phyloP scores from a whole-genome alignment of 805 yeast genomes.

The Maudiozyma pseudohumilis region DNA sequence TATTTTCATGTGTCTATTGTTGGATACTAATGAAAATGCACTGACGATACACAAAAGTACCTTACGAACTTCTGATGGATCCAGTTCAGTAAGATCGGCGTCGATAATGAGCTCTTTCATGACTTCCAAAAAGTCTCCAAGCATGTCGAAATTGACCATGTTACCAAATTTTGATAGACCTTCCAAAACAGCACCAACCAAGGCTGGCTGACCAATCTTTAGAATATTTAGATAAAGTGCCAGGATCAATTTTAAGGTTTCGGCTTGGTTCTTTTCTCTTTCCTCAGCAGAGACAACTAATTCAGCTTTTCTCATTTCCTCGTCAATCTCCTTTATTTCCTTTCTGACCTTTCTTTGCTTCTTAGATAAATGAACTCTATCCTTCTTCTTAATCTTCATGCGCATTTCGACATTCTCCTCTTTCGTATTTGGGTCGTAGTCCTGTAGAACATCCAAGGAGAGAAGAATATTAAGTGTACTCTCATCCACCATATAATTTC shows the following conservation, averaged over 20 bases:
- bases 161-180: conserved; percentile 87
- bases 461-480: conserved; percentile 64
- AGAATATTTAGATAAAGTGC: conserved; percentile 70
- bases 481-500: conserved; percentile 76
- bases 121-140: conserved; percentile 88
- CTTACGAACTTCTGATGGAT: conserved; percentile 51
- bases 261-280: conserved; percentile 76
- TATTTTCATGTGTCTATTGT: conserved; percentile 61
- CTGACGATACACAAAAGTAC: conserved; percentile 77
- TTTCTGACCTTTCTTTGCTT: conserved; percentile 80
- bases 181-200: conserved; percentile 83
- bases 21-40: conserved; percentile 75
- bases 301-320: conserved; percentile 82
- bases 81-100: conserved; percentile 37
- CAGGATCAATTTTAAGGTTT: conserved; percentile 63
- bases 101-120: conserved; percentile 68
- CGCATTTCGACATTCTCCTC: conserved; percentile 36
- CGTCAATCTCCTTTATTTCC: conserved; percentile 78
- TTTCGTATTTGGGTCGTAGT: conserved; percentile 58
- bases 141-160: conserved; percentile 81
- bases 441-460: conserved; percentile 54
- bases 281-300: conserved; percentile 80
- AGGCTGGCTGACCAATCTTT: conserved; percentile 47
- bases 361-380: conserved; percentile 84
- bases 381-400: conserved; percentile 64